Evolutionary conservation across 2,329 filamentous ascomycete species (phyloP).

Genomic region (Aureobasidium sp.): DNA sequence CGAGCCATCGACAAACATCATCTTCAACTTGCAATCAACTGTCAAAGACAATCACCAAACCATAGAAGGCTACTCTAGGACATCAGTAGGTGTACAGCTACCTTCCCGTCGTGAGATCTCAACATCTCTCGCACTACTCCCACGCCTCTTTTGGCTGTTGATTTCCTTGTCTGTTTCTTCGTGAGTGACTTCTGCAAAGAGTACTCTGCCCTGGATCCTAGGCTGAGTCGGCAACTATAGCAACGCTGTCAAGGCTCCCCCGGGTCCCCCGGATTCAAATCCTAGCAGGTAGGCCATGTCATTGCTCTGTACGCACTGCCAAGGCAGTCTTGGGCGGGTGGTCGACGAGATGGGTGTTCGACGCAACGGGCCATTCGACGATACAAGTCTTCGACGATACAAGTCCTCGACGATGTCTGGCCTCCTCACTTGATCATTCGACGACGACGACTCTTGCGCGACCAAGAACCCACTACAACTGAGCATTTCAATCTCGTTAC

Average conservation of each 20-base stretch:
- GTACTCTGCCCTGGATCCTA: not conserved
- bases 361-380: too few relatives aligned
- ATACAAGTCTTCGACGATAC: too few relatives aligned
- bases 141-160: not conserved
- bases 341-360: not conserved
- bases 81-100: slow-evolving; percentile 4
- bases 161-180: slow-evolving; percentile 1
- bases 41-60: not conserved
- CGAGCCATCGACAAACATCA: not conserved
- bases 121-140: slow-evolving; percentile 8
- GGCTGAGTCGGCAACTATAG: slow-evolving; percentile 7
- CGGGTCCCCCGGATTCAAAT: not conserved
- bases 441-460: too few relatives aligned
- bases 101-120: slow-evolving; percentile 1
- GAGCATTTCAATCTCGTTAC: not conserved
- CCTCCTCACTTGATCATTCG: not conserved
- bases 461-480: not conserved
- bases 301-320: not conserved
- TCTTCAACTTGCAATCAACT: not conserved
- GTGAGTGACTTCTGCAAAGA: slow-evolving; percentile 1
- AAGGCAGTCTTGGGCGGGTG: not conserved
- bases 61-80: not conserved
- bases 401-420: not conserved
- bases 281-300: slow-evolving; percentile 2
- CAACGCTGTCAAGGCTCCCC: not conserved